Percentiles rank a stretch among this genome's conserved stretches.
These are phyloP conservation scores for Echria macrotheca DNA, from an alignment of 495 filamentous ascomycete genomes.

Conservation along the genomic window DNA sequence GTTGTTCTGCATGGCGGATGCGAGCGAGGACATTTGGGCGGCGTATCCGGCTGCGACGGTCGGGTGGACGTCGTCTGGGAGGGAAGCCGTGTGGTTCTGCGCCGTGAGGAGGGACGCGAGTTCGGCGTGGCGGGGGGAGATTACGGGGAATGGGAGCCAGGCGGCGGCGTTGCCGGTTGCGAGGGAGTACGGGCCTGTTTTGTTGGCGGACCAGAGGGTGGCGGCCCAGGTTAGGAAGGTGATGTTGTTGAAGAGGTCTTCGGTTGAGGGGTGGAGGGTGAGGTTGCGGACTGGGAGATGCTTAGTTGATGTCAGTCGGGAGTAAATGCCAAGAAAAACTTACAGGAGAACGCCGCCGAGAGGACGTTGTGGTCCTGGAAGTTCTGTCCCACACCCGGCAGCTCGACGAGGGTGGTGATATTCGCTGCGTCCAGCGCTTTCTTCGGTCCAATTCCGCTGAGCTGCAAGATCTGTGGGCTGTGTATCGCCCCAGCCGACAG, in stretches of 20 bases:
- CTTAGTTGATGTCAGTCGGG: neutral
- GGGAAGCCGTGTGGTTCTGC: slow-evolving; percentile 33
- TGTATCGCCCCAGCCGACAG: slow-evolving; percentile 54
- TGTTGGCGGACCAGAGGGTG: slow-evolving; percentile 30
- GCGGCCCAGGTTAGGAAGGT: slow-evolving; percentile 36
- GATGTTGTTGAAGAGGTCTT: slow-evolving; percentile 33
- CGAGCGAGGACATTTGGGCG: slow-evolving; percentile 41
- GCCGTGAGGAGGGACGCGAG: slow-evolving; percentile 29
- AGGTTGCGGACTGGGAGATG: slow-evolving; percentile 27
- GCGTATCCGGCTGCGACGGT: slow-evolving; percentile 41
- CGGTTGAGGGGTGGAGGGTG: slow-evolving; percentile 24
- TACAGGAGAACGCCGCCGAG: slow-evolving; percentile 25
- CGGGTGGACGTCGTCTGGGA: slow-evolving; percentile 31
- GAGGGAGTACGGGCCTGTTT: slow-evolving; percentile 40
- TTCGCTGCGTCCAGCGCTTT: slow-evolving; percentile 35
- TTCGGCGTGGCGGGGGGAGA: slow-evolving; percentile 30
- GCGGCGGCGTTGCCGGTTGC: slow-evolving; percentile 39
- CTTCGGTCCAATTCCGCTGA: slow-evolving; percentile 49
- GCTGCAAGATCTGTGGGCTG: slow-evolving; percentile 52
- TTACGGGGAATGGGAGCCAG: slow-evolving; percentile 42
- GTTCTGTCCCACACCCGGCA: slow-evolving; percentile 53
- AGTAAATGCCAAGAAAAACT: slow-evolving; percentile 8
- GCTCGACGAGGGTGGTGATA: slow-evolving; percentile 41
- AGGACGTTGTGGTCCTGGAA: slow-evolving; percentile 52
- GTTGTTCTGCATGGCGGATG: slow-evolving; percentile 30